Evolutionary conservation across 192 early-diverging fungal species (phyloP).

Genomic region (Podila clonocystis): DNA sequence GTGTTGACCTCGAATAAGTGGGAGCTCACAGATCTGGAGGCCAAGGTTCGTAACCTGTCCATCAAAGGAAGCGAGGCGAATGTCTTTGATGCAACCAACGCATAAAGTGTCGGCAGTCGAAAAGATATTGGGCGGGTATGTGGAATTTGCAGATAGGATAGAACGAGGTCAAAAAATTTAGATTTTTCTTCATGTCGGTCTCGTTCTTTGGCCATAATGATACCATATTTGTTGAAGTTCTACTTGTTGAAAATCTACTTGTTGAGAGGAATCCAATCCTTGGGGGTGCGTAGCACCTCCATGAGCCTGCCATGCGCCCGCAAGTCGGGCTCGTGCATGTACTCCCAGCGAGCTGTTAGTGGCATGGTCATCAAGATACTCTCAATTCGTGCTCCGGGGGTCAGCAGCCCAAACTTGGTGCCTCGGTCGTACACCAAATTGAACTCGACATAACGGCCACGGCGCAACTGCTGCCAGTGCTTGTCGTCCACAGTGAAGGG

Average conservation of each 20-base stretch:
- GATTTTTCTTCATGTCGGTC: too few species aligned
- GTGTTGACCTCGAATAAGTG: conserved; percentile 45
- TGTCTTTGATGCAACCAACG: conserved; percentile 48
- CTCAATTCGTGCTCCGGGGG: conserved; percentile 96
- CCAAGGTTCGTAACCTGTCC: conserved; percentile 25
- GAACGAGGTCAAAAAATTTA: too few species aligned
- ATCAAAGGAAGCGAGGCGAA: conserved; percentile 10
- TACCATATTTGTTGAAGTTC: too few species aligned
- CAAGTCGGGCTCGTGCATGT: conserved; percentile 75
- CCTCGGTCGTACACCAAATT: conserved; percentile 97
- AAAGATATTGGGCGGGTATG: not conserved
- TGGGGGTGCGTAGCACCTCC: conserved; percentile 81
- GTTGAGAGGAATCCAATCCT: conserved; percentile 73
- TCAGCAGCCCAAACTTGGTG: conserved; percentile 97
- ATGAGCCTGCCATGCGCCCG: conserved; percentile 77
- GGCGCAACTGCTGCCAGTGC: conserved; percentile 94
- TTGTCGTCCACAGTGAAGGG: conserved; percentile 81
- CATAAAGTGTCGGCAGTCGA: conserved; percentile 10
- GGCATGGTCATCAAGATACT: conserved; percentile 95
- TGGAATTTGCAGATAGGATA: too few species aligned
- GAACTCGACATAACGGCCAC: conserved; percentile 98
- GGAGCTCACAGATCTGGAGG: conserved; percentile 42
- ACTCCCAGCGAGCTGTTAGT: conserved; percentile 96
- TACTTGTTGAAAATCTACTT: not conserved
- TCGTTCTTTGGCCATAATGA: too few species aligned